Conservation (phyloP, 495 filamentous ascomycete species). For the Daldinia concentrica region DNA sequence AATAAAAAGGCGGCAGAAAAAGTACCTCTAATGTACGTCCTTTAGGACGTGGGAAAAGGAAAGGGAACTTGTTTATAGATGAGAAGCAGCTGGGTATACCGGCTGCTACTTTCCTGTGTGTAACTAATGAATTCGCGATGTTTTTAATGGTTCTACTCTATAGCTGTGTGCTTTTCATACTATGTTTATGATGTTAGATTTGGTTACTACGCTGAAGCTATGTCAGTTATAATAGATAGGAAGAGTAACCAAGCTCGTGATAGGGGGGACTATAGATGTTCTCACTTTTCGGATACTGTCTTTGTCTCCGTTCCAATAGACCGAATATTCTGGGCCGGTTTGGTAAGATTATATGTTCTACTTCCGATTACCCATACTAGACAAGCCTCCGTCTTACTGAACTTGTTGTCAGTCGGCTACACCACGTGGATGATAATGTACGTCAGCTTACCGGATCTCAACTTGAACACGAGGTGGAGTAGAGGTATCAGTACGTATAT, state of each 20-base stretch:
- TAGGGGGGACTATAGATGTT: background rate
- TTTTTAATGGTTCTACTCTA: background rate
- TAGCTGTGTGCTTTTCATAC: background rate
- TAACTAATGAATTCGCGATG: constrained; percentile 5
- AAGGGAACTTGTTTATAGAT: constrained; percentile 8
- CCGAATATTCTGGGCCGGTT: no score
- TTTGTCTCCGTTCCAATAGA: background rate
- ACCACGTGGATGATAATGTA: background rate
- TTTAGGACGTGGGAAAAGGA: background rate
- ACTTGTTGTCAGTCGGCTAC: background rate
- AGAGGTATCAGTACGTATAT: background rate
- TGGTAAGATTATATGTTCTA: no score
- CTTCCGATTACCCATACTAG: no score
- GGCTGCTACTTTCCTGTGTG: constrained; percentile 1
- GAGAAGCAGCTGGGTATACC: background rate
- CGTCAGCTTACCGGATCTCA: background rate
- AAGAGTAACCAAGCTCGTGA: background rate
- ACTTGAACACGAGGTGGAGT: background rate
- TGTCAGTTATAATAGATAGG: background rate
- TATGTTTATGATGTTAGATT: background rate
- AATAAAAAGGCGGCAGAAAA: constrained; percentile 5
- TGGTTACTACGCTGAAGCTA: background rate
- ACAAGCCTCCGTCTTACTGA: background rate
- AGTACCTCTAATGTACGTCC: background rate
- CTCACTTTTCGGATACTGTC: background rate